These are phyloP conservation scores for Hypericum androsaemum DNA, from an alignment of 345 rosid genomes.

Conservation along the genomic window DNA sequence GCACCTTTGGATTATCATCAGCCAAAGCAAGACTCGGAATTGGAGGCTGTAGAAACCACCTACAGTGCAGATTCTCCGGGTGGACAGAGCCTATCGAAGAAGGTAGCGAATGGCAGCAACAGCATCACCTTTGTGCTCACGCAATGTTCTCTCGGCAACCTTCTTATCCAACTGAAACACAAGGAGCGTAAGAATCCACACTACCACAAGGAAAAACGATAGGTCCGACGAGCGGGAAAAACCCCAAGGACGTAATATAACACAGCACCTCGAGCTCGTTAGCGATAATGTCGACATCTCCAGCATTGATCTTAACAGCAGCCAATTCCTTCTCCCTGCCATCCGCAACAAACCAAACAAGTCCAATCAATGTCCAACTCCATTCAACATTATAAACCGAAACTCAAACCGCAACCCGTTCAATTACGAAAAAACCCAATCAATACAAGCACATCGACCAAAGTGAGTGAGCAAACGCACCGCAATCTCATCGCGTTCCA, in stretches of 20 bases:
- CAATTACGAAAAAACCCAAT: too few relatives aligned
- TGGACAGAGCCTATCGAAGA: constrained; percentile 32
- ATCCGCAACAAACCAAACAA: not conserved
- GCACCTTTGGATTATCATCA: too few relatives aligned
- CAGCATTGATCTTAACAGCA: constrained; percentile 88
- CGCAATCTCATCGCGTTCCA: constrained; percentile 81
- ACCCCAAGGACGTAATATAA: too few relatives aligned
- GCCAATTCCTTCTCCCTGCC: constrained; percentile 91
- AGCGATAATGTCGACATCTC: constrained; percentile 79
- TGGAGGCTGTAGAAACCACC: too few relatives aligned
- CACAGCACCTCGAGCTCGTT: constrained; percentile 73
- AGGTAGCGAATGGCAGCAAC: constrained; percentile 79
- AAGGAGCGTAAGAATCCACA: too few relatives aligned
- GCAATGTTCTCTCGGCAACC: constrained; percentile 82
- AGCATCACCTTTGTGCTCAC: constrained; percentile 95
- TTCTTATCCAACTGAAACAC: constrained; percentile 59
- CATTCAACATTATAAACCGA: not conserved
- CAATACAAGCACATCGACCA: too few relatives aligned
- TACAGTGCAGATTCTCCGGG: too few relatives aligned
- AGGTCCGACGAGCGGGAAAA: too few relatives aligned
- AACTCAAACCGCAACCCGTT: not conserved
- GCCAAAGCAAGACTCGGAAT: too few relatives aligned
- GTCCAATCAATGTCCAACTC: not conserved
- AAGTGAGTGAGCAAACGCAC: constrained; percentile 16
- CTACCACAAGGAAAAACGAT: too few relatives aligned